Evolutionary conservation across 2,329 filamentous ascomycete species (phyloP).

Genomic region (Xylariales sp.): DNA sequence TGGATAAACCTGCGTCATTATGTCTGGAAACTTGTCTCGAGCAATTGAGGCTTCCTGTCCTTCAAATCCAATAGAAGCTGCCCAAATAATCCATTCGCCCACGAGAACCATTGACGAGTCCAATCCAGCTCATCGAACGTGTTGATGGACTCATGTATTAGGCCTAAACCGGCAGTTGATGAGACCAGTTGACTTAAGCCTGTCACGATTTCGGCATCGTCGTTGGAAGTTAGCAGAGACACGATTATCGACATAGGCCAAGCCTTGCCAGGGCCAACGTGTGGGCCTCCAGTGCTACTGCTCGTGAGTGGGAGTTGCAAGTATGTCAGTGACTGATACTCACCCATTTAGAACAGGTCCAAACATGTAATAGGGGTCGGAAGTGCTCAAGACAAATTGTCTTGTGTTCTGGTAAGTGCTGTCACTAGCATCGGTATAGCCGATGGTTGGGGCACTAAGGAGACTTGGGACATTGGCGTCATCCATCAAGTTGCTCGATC

Average conservation of each 20-base stretch:
- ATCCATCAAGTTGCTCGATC: constrained; percentile 62
- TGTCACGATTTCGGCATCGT: constrained; percentile 68
- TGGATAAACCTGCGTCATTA: too few species aligned
- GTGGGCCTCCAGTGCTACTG: constrained; percentile 49
- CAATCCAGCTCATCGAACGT: constrained; percentile 49
- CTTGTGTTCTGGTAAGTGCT: constrained; percentile 73
- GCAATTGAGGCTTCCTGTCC: constrained; percentile 58
- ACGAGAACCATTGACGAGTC: constrained; percentile 61
- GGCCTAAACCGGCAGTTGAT: constrained; percentile 65
- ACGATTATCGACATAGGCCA: constrained; percentile 56
- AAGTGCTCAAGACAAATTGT: constrained; percentile 67
- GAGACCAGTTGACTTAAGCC: constrained; percentile 61
- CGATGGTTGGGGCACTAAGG: constrained; percentile 59
- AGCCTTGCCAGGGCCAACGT: constrained; percentile 55
- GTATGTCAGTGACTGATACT: not conserved
- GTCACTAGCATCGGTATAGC: constrained; percentile 55
- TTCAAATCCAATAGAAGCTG: constrained; percentile 74
- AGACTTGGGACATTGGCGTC: constrained; percentile 68
- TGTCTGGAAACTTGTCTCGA: constrained; percentile 32
- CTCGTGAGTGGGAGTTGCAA: not conserved
- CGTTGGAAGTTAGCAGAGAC: constrained; percentile 54
- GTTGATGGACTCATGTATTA: constrained; percentile 78
- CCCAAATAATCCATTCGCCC: constrained; percentile 88
- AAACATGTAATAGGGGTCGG: constrained; percentile 73
- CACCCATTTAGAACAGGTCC: constrained; percentile 58